These are phyloP conservation scores for Tolypocladium ophioglossoides DNA, from an alignment of 2,329 filamentous ascomycete species.

Conservation along the genomic window DNA sequence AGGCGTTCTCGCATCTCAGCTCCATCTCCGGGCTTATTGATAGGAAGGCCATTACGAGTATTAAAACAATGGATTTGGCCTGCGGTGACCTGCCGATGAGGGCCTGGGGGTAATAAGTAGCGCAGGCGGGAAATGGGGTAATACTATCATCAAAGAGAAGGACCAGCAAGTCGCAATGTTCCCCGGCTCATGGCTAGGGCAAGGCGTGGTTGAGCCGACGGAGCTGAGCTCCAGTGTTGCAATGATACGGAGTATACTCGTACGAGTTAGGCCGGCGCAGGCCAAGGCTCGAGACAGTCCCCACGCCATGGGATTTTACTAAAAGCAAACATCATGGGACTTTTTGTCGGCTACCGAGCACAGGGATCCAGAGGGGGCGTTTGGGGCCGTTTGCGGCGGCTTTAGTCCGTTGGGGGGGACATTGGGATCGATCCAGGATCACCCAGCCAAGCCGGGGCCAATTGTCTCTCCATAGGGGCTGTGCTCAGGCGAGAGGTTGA, in stretches of 20 bases:
- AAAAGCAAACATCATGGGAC: background rate
- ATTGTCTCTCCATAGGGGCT: background rate
- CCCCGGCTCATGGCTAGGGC: background rate
- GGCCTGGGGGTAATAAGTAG: background rate
- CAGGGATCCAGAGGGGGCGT: background rate
- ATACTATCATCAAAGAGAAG: no score
- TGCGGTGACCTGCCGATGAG: background rate
- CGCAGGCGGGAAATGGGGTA: background rate
- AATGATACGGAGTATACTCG: no score
- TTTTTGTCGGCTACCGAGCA: conserved; percentile 4
- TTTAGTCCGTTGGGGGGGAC: no score
- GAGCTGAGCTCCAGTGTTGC: background rate
- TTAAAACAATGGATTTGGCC: background rate
- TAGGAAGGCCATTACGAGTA: background rate
- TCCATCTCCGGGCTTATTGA: background rate
- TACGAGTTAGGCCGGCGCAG: no score
- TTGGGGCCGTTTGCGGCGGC: no score
- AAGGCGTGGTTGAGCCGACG: background rate
- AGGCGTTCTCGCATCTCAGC: background rate
- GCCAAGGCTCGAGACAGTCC: background rate
- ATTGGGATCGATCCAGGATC: background rate
- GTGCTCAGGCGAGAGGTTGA: background rate
- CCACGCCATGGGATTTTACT: background rate
- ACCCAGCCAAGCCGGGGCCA: background rate
- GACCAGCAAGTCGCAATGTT: background rate